These are phyloP conservation scores for Polygonum aviculare DNA, from an alignment of 148 eudicot genomes.

Conservation along the genomic window DNA sequence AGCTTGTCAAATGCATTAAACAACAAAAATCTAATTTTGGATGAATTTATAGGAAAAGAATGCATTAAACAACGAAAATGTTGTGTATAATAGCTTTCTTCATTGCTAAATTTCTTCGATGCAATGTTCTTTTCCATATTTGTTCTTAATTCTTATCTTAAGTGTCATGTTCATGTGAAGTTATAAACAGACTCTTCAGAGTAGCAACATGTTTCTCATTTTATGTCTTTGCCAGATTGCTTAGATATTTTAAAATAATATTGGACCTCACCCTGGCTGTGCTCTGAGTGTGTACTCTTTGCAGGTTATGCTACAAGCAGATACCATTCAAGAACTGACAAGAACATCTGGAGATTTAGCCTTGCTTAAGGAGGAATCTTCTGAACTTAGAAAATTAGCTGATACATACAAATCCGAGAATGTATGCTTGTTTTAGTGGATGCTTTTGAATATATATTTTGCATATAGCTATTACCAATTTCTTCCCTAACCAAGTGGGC, in stretches of 20 bases:
- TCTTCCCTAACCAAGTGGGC: not conserved
- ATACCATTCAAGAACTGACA: constrained; percentile 88
- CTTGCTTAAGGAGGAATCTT: constrained; percentile 53
- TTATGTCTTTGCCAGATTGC: not conserved
- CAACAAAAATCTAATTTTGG: not conserved
- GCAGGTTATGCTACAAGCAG: constrained; percentile 83
- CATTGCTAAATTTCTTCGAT: not conserved
- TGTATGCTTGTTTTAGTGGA: constrained; percentile 19
- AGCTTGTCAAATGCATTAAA: not conserved
- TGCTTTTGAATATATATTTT: not conserved
- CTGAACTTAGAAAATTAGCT: constrained; percentile 47
- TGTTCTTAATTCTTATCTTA: not conserved
- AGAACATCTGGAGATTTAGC: constrained; percentile 77
- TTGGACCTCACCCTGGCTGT: not conserved
- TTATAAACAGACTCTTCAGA: not conserved
- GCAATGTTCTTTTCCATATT: not conserved
- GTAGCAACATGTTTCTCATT: not conserved
- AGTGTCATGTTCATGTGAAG: not conserved
- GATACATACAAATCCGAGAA: constrained; percentile 63
- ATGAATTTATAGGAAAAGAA: not conserved
- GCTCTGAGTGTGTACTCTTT: not conserved
- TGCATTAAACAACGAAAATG: not conserved
- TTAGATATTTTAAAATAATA: not conserved
- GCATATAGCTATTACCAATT: not conserved
- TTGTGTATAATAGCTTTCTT: not conserved